Conservation (phyloP, 2,329 filamentous ascomycete species). For the Aphanocladium album region DNA sequence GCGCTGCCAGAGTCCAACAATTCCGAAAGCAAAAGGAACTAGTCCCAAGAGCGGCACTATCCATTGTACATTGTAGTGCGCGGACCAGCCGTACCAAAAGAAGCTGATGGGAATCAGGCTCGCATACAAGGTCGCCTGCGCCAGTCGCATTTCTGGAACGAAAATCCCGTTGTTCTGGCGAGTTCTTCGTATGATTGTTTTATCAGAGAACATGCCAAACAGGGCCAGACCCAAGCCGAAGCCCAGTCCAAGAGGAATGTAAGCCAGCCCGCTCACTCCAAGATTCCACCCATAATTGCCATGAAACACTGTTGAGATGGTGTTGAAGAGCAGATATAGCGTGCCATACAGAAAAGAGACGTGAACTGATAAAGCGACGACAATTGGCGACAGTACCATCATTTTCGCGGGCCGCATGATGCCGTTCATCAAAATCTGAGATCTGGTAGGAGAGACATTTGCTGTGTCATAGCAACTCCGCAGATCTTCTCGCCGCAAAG, state of each 20-base stretch:
- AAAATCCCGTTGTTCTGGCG: constrained; percentile 23
- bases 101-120: constrained; percentile 52
- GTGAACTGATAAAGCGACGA: constrained; percentile 40
- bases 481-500: neutral
- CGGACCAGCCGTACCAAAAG: constrained; percentile 54
- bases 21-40: neutral
- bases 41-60: constrained; percentile 51
- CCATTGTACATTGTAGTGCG: constrained; percentile 46
- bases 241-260: constrained; percentile 44
- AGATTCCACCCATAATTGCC: constrained; percentile 28
- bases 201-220: constrained; percentile 8
- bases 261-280: constrained; percentile 31
- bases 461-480: neutral
- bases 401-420: neutral
- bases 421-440: neutral
- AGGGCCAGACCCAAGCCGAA: constrained; percentile 23
- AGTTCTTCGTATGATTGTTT: neutral
- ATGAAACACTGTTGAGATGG: constrained; percentile 32
- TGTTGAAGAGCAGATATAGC: constrained; percentile 34
- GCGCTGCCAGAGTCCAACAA: neutral
- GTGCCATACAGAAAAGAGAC: constrained; percentile 31
- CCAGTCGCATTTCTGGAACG: constrained; percentile 44
- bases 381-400: constrained; percentile 41
- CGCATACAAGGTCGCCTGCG: constrained; percentile 22
- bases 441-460: neutral